Base-by-base conservation (phyloP, 345 rosid species). In the Populus nigra region DNA sequence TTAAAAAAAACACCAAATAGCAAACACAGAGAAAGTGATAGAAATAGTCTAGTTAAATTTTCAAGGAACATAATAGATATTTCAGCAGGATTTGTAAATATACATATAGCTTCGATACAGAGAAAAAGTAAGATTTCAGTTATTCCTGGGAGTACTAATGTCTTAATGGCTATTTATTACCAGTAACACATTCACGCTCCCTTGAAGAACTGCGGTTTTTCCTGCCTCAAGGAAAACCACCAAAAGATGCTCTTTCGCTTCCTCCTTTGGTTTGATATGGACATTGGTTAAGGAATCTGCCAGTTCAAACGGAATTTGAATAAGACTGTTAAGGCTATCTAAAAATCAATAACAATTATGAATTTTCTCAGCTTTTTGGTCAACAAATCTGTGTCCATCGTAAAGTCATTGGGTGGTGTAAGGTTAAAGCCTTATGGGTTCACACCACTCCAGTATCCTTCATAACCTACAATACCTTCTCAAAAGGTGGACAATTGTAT, bases 151-250 rank as follows among this genome's bases (percentile, higher is more conserved):
- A 59, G 41, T 65, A 79, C 45, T 9, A 57, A 13, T 68, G 50
- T 27, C 50, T 55, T 38, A 35, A 57, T 38, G 33, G 65, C 57
- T 53, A 49, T 76, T 31, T 68, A 67, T 87, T 91, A 87, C 99
- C 98, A 89, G 78, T 72, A 96, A 87, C 79, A 89, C 83, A 87
- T 87, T 90, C 84, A 89, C 81, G 84, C 92, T 90, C 89, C 99
- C 99, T 82, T 94, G 92, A 80, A 96, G 91, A 77, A 94, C 87
- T 27, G 89, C 85, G 45, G 81, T 88, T 90, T 88, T 91, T 86
- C 97, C 88, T 68, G 88, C 87, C 82, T 91, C 97, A 80, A 94
- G 76, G 73, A 90, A 88, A 83, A 78, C 85, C 83, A 88, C 91
- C 83, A 96, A 83, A 25, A 86, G 69, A 69, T 87, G 78, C 75